These are phyloP conservation scores for Mortierella alpina DNA, from an alignment of 192 early-diverging fungal genomes.

Conservation along the genomic window DNA sequence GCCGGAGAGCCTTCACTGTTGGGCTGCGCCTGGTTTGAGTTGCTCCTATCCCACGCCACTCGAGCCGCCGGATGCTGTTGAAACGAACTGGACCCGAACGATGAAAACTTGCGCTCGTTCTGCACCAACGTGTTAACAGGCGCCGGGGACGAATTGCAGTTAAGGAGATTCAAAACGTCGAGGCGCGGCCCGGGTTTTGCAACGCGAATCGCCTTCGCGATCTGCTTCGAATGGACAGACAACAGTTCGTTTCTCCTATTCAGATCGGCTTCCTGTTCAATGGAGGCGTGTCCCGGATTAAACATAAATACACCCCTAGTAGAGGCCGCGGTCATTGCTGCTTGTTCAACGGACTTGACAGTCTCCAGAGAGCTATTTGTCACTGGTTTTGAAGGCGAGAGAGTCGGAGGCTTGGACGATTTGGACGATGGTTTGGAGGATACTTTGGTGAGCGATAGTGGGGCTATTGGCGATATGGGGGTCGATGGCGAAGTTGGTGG, in stretches of 20 bases:
- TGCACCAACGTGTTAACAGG: neutral
- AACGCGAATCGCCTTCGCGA: constrained; percentile 37
- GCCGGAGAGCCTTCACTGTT: too few relatives aligned
- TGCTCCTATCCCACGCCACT: too few relatives aligned
- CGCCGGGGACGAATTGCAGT: neutral
- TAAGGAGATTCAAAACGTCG: constrained; percentile 11
- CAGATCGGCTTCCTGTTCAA: neutral
- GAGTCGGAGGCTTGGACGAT: neutral
- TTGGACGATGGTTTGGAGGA: neutral
- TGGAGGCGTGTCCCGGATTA: constrained; percentile 27
- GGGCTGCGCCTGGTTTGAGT: too few relatives aligned
- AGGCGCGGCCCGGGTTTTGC: constrained; percentile 25
- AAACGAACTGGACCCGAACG: too few relatives aligned
- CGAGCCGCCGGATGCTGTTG: too few relatives aligned
- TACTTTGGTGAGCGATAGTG: neutral
- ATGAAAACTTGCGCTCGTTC: too few relatives aligned
- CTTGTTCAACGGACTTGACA: neutral
- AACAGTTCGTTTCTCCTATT: constrained; percentile 29
- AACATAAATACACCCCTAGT: neutral
- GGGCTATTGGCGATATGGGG: neutral
- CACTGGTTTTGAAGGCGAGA: neutral
- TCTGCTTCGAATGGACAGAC: constrained; percentile 26
- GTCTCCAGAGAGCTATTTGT: neutral
- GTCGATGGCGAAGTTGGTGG: neutral
- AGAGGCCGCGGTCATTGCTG: neutral